Conservation (phyloP, 192 early-diverging fungal genomes). For the Podila clonocystis region DNA sequence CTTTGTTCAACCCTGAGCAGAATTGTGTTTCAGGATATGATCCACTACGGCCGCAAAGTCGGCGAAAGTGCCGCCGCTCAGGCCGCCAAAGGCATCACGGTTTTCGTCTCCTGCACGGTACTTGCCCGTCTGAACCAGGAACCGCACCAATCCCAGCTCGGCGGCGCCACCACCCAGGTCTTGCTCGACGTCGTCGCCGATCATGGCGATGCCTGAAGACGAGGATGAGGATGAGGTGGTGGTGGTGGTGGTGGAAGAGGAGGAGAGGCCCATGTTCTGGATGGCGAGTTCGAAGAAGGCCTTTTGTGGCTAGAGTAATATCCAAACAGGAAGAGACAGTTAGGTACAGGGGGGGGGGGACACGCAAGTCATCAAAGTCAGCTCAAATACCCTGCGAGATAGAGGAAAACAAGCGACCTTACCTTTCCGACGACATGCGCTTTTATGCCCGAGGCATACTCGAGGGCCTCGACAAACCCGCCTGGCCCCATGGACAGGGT, state of each 20-base stretch:
- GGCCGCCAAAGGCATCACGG: constrained; percentile 48
- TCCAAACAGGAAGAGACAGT: neutral
- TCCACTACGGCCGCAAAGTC: constrained; percentile 78
- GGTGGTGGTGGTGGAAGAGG: neutral
- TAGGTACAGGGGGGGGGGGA: neutral
- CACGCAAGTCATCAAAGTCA: neutral
- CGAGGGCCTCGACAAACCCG: constrained; percentile 87
- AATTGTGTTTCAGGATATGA: constrained; percentile 51
- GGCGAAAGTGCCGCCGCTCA: constrained; percentile 62
- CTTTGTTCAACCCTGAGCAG: neutral
- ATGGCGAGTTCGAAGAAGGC: constrained; percentile 84
- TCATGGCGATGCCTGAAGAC: constrained; percentile 70
- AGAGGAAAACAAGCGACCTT: neutral
- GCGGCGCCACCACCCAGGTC: constrained; percentile 86
- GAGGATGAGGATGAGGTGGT: neutral
- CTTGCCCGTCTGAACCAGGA: constrained; percentile 83
- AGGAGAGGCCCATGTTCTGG: constrained; percentile 63
- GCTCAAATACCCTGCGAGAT: neutral
- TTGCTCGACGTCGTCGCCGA: constrained; percentile 88
- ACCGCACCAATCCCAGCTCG: constrained; percentile 71
- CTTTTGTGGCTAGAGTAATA: constrained; percentile 57
- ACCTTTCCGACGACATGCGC: constrained; percentile 84
- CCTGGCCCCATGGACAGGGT: constrained; percentile 86
- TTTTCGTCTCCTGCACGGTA: constrained; percentile 80
- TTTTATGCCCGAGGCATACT: constrained; percentile 75